Conservation (phyloP, 225 moss, liverwort and hornwort species). For the Antitrichia curtipendula region DNA sequence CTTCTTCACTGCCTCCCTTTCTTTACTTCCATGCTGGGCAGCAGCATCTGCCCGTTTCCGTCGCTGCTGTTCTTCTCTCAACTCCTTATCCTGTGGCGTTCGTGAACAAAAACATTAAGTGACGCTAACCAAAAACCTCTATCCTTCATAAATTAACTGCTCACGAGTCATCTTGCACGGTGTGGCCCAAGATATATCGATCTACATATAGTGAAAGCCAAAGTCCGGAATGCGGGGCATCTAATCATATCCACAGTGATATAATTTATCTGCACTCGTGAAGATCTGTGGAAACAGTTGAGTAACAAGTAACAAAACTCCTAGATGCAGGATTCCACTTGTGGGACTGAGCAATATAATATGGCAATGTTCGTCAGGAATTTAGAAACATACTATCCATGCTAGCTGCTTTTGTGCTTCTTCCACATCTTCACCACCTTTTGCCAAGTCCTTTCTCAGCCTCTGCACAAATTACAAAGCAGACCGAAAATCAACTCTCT, state of each 20-base stretch:
- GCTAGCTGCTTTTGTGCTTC: slow-evolving; percentile 35
- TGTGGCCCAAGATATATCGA: not conserved
- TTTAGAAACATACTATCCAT: slow-evolving; percentile 72
- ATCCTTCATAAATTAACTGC: not conserved
- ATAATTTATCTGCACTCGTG: not conserved
- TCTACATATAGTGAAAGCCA: not conserved
- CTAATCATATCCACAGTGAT: not conserved
- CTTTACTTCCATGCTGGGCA: slow-evolving; percentile 27
- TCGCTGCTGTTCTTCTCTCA: slow-evolving; percentile 69
- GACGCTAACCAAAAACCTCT: not conserved
- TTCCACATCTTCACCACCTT: slow-evolving; percentile 24
- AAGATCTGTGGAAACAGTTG: not conserved
- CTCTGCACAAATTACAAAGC: slow-evolving; percentile 30
- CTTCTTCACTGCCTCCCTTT: slow-evolving; percentile 67
- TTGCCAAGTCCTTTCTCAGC: slow-evolving; percentile 31
- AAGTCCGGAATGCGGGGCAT: not conserved
- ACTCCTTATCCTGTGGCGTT: slow-evolving; percentile 61
- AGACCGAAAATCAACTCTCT: not conserved
- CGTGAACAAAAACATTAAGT: not conserved
- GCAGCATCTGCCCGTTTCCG: slow-evolving; percentile 38
- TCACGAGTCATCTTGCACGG: not conserved
- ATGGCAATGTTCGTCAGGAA: not conserved
- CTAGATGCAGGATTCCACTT: not conserved
- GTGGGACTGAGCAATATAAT: not conserved
- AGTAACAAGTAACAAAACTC: not conserved